Evolutionary conservation across 225 moss, liverwort and hornwort species (phyloP), one percentile per base, ranked within the genome.

Genomic region (Asterella californica): DNA sequence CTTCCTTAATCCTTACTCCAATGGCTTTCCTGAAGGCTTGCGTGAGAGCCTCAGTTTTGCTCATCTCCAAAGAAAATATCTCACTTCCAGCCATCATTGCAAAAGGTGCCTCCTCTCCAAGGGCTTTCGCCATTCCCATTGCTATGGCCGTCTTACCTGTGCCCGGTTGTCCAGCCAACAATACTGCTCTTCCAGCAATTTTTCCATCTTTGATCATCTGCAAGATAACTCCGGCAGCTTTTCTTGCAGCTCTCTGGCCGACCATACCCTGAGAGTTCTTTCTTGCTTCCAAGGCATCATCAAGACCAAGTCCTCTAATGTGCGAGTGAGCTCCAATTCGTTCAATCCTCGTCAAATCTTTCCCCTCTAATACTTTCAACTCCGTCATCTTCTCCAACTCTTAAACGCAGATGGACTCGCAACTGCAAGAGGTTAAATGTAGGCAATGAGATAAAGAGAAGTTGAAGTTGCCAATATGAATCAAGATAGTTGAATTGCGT

Each of bases 61-160:
- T 92, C 94, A 94, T 94, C 77, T 94, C 94, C 27, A 94, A 80
- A 11, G 94, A 94, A 76, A 86, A 92, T 46, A 94, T 94, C 76
- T 94, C 94, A 34, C 94, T 93, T 21, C 91, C 93, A 4, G 91
- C 91, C 93, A 94, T 94, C 93, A 91, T 94, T 4, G 93, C 91
- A n/a, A n/a, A n/a, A n/a, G n/a, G n/a, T n/a, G n/a, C n/a, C n/a
- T n/a, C n/a, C n/a, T n/a, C n/a, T n/a, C 91, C 93, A 1, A 94
- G 74, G 19, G 89, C 87, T 79, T 94, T 94, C 15, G 93, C 93
- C 93, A 94, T 94, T 27, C 93, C 93, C 93, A 94, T 94, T 17
- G 93, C 93, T 25, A 94, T 94, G 12, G 93, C 91, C 0, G 93
- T 94, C 79, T 94, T 91, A 29, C 93, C 93, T 0, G 90, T 94